Evolutionary conservation across 495 filamentous ascomycete genomes (phyloP).

Genomic region (Podospora sp.): DNA sequence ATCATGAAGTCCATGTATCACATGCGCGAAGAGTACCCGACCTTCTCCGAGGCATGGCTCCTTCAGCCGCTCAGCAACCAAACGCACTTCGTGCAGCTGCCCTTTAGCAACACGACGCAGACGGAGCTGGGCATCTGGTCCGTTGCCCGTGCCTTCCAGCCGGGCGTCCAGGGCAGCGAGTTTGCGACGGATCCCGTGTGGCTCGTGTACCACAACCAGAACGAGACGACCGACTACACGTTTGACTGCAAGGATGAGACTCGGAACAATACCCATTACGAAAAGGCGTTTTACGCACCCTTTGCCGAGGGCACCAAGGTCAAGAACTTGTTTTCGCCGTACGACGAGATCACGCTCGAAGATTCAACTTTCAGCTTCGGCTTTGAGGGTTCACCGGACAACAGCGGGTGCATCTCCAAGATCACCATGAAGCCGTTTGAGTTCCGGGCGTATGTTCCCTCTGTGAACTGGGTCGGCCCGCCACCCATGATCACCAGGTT

Average conservation of each 20-base stretch:
- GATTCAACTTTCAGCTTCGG: conserved; percentile 30
- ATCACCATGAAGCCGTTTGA: conserved; percentile 59
- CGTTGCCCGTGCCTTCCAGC: conserved; percentile 26
- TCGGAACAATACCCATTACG: no score
- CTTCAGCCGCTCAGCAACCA: conserved; percentile 62
- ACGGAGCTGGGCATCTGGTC: conserved; percentile 69
- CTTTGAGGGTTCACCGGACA: conserved; percentile 19
- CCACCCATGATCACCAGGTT: conserved; percentile 67
- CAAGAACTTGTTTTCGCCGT: conserved; percentile 69
- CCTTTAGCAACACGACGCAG: conserved; percentile 56
- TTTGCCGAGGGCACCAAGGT: conserved; percentile 60
- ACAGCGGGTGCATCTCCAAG: conserved; percentile 59
- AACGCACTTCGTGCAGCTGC: conserved; percentile 57
- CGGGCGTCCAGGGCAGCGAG: conserved; percentile 56
- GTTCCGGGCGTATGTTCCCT: conserved; percentile 65
- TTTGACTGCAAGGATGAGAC: conserved; percentile 60
- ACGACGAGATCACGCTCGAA: conserved; percentile 58
- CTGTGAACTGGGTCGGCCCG: conserved; percentile 55
- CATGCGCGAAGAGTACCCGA: conserved; percentile 59
- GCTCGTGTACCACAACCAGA: conserved; percentile 68
- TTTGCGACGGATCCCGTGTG: conserved; percentile 60
- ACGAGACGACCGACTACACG: conserved; percentile 59
- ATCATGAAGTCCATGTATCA: conserved; percentile 69
- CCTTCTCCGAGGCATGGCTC: conserved; percentile 65
- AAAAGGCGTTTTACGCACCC: conserved; percentile 55